Evolutionary conservation across 257 asterid species (phyloP).

Genomic region (Henckelia pumila): DNA sequence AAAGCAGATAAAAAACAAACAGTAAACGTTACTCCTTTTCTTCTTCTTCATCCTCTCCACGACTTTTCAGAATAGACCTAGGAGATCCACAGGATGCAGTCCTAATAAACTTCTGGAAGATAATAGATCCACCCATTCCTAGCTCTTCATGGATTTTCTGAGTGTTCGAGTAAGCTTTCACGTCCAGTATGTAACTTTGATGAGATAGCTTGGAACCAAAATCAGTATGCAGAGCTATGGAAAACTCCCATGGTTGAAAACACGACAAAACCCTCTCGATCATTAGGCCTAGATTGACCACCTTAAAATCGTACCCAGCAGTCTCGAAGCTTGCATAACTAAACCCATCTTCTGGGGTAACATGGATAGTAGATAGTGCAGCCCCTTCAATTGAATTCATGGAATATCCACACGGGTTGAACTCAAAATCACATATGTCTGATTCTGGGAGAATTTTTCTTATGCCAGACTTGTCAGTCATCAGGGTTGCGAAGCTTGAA

Average conservation of each 20-base stretch:
- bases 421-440: conserved; percentile 37
- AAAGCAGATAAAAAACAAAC: not conserved
- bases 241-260: conserved; percentile 33
- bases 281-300: conserved; percentile 13
- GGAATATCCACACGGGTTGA: conserved; percentile 45
- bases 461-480: conserved; percentile 34
- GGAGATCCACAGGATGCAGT: not conserved
- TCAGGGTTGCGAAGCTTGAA: conserved; percentile 27
- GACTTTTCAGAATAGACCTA: not conserved
- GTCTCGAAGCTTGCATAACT: conserved; percentile 48
- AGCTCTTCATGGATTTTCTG: not conserved
- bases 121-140: not conserved
- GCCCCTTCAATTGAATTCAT: conserved; percentile 41
- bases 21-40: not conserved
- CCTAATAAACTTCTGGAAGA: not conserved
- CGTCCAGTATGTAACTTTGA: not conserved
- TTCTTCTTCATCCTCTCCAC: not conserved
- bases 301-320: conserved; percentile 34
- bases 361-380: conserved; percentile 36
- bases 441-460: conserved; percentile 38
- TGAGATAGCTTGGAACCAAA: not conserved
- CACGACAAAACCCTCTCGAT: conserved; percentile 30
- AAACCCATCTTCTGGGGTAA: conserved; percentile 43
- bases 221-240: conserved; percentile 32
- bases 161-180: not conserved